Evolutionary conservation across 2,329 filamentous ascomycete genomes (phyloP), one percentile per base, ranked within the genome.

Genomic region (Aspergillus ruber): DNA sequence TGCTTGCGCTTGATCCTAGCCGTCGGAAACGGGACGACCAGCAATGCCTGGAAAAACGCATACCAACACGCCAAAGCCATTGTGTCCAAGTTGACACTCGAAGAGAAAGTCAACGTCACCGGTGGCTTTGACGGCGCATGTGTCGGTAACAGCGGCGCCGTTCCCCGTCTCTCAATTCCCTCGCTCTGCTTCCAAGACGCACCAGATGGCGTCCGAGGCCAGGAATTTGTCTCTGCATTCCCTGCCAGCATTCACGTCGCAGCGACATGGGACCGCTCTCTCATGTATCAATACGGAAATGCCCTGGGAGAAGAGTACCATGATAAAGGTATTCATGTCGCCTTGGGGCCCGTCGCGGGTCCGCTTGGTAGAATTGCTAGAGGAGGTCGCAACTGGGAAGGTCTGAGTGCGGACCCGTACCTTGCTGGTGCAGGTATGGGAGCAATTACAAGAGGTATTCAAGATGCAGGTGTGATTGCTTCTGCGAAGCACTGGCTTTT

Each of bases 181-280:
- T 58, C 57, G 17, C 52, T 66, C 10, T 66, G 63, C 42, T 44
- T 66, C 1, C 61, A 64, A 36, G 58, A 65, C 25, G 59, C 60
- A 0, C 63, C 62, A 0, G 43, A 60, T 41, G 85, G 86, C 15
- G 73, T 90, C n/a, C 79, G 84, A 5, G 77, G 79, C 12, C 80
- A 83, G 3, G 84, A 88, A 53, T 81, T 85, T 51, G 79, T 83
- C 42, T 88, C 85, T 1, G 84, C 81, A 0, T 90, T 90, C 55
- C 84, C 86, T 1, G 79, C 85, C 12, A 86, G 86, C 29, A 84
- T 90, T 52, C 88, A 84, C 0, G 78, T 76, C 1, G 85, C 83
- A 15, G 83, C 84, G 1, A 67, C 65, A 5, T 84, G 81, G 81
- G 79, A 83, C 50, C 69, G 65, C 44, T 72, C 76, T 3, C 56